phyloP scores from a whole-genome alignment of 805 yeast genomes.

The Komagataella pseudopastoris region DNA sequence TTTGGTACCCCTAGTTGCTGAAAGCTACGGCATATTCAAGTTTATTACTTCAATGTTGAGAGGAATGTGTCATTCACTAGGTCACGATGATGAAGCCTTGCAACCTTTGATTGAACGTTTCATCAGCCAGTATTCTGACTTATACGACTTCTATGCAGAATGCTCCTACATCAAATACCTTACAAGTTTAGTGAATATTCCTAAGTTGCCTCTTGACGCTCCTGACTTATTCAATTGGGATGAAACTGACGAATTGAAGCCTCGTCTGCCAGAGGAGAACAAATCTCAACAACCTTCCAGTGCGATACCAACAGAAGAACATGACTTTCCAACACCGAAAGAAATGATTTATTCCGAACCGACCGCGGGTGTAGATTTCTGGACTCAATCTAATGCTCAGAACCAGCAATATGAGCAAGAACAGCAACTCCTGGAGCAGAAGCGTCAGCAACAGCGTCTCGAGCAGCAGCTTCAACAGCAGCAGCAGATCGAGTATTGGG shows the following conservation, averaged over 20 bases:
- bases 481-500: slow-evolving; percentile 62
- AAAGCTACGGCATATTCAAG: slow-evolving; percentile 85
- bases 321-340: slow-evolving; percentile 25
- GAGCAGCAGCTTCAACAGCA: slow-evolving; percentile 55
- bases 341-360: slow-evolving; percentile 37
- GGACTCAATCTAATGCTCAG: slow-evolving; percentile 23
- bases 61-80: slow-evolving; percentile 58
- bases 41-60: slow-evolving; percentile 83
- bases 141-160: slow-evolving; percentile 80
- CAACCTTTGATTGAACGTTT: slow-evolving; percentile 63
- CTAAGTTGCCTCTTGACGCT: slow-evolving; percentile 45
- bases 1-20: slow-evolving; percentile 80
- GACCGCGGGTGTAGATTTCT: slow-evolving; percentile 33
- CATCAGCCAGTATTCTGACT: slow-evolving; percentile 50
- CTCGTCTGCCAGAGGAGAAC: slow-evolving; percentile 8
- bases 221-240: slow-evolving; percentile 43
- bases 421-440: slow-evolving; percentile 45
- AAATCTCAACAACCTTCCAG: slow-evolving; percentile 9
- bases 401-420: slow-evolving; percentile 36
- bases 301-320: slow-evolving; percentile 13
- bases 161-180: slow-evolving; percentile 76
- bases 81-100: slow-evolving; percentile 52
- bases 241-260: slow-evolving; percentile 22
- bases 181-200: slow-evolving; percentile 70
- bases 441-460: slow-evolving; percentile 49